A percentile compares a stretch with the other conserved stretches of the same genome.
Evolutionary conservation across 2,329 filamentous ascomycete species (phyloP).

Genomic region (Neurospora sp.): DNA sequence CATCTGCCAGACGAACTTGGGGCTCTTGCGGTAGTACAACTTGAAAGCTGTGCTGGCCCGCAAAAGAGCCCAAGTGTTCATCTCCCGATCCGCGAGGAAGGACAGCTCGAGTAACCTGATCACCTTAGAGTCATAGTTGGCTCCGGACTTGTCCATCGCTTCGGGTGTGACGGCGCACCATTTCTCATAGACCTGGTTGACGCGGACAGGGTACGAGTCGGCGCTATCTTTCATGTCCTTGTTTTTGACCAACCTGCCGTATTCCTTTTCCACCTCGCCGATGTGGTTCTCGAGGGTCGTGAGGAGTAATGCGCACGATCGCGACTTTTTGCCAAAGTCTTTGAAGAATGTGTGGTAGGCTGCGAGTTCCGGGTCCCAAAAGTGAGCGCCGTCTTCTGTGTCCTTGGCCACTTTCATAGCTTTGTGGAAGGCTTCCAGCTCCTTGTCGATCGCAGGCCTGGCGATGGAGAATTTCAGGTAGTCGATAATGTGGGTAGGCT

Average conservation of each 20-base stretch:
- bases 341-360: conserved; percentile 27
- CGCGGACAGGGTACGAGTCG: conserved; percentile 17
- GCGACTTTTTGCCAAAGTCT: conserved; percentile 16
- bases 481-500: conserved; percentile 48
- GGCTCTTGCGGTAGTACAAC: conserved; percentile 19
- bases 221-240: conserved; percentile 5
- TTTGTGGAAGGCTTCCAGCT: conserved; percentile 25
- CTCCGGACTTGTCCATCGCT: conserved; percentile 4
- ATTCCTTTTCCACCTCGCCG: conserved; percentile 19
- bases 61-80: conserved; percentile 37
- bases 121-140: conserved; percentile 16
- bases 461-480: conserved; percentile 48
- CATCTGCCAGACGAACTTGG: conserved; percentile 36
- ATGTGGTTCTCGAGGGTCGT: conserved; percentile 26
- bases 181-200: conserved; percentile 28
- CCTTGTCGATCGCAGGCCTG: conserved; percentile 28
- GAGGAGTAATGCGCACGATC: conserved; percentile 24
- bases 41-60: conserved; percentile 42
- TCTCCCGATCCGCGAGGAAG: conserved; percentile 17
- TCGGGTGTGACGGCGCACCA: conserved; percentile 35
- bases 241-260: conserved; percentile 19
- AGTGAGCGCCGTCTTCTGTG: conserved; percentile 11
- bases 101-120: conserved; percentile 22
- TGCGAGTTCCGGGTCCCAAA: conserved; percentile 30
- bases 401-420: conserved; percentile 11